phyloP scores from a whole-genome alignment of 1,284 basidiomycete genomes.

The Apiotrichum laibachii region DNA sequence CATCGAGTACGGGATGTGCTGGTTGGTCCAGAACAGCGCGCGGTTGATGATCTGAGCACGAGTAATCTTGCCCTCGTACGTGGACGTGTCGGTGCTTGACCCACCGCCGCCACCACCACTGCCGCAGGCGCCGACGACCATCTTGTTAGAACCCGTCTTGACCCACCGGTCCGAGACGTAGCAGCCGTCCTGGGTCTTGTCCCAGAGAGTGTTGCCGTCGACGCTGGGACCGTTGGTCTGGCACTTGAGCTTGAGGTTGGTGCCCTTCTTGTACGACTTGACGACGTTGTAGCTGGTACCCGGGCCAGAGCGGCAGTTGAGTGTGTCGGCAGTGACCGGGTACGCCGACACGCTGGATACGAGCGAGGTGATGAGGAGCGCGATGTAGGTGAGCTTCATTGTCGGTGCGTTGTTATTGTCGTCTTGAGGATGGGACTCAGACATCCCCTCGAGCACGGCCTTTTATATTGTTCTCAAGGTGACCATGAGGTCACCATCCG shows the following conservation, averaged over 20 bases:
- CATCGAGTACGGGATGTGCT: slow-evolving; percentile 1
- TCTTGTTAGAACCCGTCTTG: background rate
- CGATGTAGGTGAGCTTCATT: background rate
- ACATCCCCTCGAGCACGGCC: too few relatives aligned
- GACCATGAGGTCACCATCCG: too few relatives aligned
- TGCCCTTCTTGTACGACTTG: background rate
- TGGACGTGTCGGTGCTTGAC: background rate
- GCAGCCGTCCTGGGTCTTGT: slow-evolving; percentile 9
- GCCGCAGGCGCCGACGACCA: slow-evolving; percentile 1
- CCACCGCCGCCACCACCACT: background rate
- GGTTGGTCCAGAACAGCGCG: background rate
- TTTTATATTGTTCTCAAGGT: too few relatives aligned
- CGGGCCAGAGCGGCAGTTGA: slow-evolving; percentile 4
- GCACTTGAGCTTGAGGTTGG: background rate
- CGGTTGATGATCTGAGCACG: background rate
- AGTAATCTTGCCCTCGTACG: background rate
- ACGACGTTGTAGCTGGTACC: background rate
- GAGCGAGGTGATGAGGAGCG: background rate
- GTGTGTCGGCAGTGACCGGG: background rate
- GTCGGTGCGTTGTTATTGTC: background rate
- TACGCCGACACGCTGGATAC: background rate
- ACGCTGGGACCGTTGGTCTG: background rate
- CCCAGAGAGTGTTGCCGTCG: slow-evolving; percentile 5
- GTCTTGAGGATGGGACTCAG: background rate
- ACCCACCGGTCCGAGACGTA: slow-evolving; percentile 4